phyloP scores from a whole-genome alignment of 495 filamentous ascomycete species.

The Hypomontagnella monticulosa region DNA sequence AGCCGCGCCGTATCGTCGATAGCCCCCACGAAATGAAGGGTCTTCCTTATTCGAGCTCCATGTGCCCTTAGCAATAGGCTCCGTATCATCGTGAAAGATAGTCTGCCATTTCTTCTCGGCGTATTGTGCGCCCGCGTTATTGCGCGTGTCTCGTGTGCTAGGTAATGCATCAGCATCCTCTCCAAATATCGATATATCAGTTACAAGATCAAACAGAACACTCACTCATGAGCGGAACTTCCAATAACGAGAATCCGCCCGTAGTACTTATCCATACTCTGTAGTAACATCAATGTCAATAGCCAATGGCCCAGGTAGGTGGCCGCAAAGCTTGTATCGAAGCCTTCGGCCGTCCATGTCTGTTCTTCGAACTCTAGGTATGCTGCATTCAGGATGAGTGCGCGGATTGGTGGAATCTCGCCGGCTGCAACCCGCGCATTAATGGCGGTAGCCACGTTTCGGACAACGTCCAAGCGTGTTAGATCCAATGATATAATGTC shows the following conservation, averaged over 20 bases:
- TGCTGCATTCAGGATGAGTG: constrained; percentile 6
- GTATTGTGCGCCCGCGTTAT: constrained; percentile 7
- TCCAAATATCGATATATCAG: background rate
- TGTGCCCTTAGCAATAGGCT: constrained; percentile 43
- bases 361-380: constrained; percentile 40
- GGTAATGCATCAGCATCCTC: background rate
- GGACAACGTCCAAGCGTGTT: constrained; percentile 34
- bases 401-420: constrained; percentile 48
- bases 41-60: constrained; percentile 40
- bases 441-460: constrained; percentile 42
- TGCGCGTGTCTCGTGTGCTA: constrained; percentile 27
- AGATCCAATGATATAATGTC: constrained; percentile 51
- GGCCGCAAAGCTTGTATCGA: constrained; percentile 51
- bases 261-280: constrained; percentile 48
- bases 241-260: constrained; percentile 54
- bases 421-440: constrained; percentile 39
- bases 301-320: constrained; percentile 56
- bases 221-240: constrained; percentile 49
- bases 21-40: constrained; percentile 20
- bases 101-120: constrained; percentile 39
- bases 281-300: constrained; percentile 50
- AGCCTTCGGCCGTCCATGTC: constrained; percentile 44
- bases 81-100: constrained; percentile 23
- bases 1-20: constrained; percentile 48
- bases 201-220: too few relatives aligned